Base-by-base conservation (phyloP, 768 basidiomycete species). In the Lentinus brumalis region DNA sequence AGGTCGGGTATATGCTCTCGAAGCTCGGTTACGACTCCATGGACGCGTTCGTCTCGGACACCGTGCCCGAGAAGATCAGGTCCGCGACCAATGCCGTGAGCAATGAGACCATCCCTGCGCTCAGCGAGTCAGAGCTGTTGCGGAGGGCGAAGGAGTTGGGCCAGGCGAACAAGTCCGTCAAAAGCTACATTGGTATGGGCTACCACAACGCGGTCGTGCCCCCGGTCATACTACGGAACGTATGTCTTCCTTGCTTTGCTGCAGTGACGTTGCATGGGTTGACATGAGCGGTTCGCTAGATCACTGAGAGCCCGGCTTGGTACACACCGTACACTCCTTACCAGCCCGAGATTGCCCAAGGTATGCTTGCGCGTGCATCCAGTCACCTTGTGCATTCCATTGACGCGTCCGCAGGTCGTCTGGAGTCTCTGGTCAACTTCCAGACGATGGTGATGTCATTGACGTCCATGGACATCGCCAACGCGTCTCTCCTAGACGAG, bases 291-390 rank as follows among this genome's bases (percentile, higher is more conserved):
- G 11, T 11, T 1, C 9, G 21, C 15, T 49, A 92, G 92, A 78
- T 93, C 61, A 87, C 89, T 79, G 96, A 99, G 76, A 98, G 96
- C 71, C 96, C 95, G 30, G 93, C 91, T 4, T 99, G 96, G 96
- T 98, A 98, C 75, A 98, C 96, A 6, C 93, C 90, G 15, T 96
- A 96, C 74, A 96, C 95, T 0, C 94, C 94, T 1, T 96, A 96
- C 76, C 94, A 97, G 70, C 95, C 96, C 1, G 96, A 99, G 81
- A 91, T 98, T 73, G 88, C 96, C n/a, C 96, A 99, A 86, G 96
- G 94, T 91, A 68, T 29, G 77, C 67, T 26, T 45, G 31, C 9
- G 47, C 53, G 42, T 12, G 38, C 31, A 12, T 26, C 29, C 18
- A 57, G 42, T 59, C 46, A 32, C 3, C 6, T 12, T 16, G 9